Evolutionary conservation across 257 asterid genomes (phyloP).

Genomic region (Nicotiana attenuata): DNA sequence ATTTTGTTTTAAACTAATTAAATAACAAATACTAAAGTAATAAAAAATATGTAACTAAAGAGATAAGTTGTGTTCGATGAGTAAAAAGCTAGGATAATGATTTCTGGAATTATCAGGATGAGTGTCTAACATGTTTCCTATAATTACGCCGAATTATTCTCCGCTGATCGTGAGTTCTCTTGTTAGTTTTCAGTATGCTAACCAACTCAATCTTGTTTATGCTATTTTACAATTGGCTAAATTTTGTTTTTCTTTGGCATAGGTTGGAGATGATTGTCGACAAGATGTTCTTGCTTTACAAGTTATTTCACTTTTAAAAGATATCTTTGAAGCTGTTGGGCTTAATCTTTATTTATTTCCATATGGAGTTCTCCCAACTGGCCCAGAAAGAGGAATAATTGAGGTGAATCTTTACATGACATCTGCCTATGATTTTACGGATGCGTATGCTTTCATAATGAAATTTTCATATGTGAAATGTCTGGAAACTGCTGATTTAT

Average conservation of each 20-base stretch:
- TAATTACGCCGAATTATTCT: too few relatives aligned
- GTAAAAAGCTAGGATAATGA: too few relatives aligned
- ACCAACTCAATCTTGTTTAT: background rate
- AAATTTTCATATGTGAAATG: background rate
- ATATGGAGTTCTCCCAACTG: conserved; percentile 98
- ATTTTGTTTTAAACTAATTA: too few relatives aligned
- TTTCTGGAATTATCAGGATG: too few relatives aligned
- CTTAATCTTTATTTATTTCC: conserved; percentile 85
- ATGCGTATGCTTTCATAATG: background rate
- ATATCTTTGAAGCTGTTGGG: conserved; percentile 84
- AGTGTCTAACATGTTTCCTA: too few relatives aligned
- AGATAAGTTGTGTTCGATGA: too few relatives aligned
- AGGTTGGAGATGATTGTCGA: conserved; percentile 99
- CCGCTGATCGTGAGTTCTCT: too few relatives aligned
- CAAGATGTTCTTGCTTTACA: conserved; percentile 98
- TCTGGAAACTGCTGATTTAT: background rate
- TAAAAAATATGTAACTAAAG: too few relatives aligned
- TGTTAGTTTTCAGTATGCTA: background rate
- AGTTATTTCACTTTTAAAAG: conserved; percentile 96
- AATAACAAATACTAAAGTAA: too few relatives aligned
- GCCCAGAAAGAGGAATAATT: conserved; percentile 92
- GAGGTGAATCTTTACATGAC: conserved; percentile 49
- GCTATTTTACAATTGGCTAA: conserved; percentile 22
- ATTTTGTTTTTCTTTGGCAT: conserved; percentile 21
- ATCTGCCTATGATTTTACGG: conserved; percentile 7